phyloP scores from a whole-genome alignment of 371 early-diverging fungal genomes.

The Mortierella polycephala region DNA sequence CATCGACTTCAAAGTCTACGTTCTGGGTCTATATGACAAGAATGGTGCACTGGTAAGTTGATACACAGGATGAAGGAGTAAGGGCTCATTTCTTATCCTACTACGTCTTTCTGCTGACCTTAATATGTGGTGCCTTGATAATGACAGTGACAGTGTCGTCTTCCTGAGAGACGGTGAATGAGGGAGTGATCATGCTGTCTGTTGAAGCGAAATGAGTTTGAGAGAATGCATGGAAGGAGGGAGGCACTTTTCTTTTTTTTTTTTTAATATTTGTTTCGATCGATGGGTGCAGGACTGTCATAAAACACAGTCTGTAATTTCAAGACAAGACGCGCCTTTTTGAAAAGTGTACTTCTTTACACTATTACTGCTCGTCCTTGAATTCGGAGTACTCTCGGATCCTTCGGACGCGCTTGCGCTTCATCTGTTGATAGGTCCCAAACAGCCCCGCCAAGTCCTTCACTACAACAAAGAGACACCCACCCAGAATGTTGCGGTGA shows the following conservation, averaged over 20 bases:
- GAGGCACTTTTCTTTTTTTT: background rate
- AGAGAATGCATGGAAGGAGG: background rate
- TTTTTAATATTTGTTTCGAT: background rate
- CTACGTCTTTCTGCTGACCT: conserved; percentile 51
- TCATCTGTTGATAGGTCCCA: conserved; percentile 50
- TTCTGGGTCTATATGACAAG: conserved; percentile 74
- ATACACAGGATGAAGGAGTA: background rate
- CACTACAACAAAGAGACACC: conserved; percentile 67
- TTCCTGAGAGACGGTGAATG: conserved; percentile 85
- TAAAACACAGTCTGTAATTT: too few relatives aligned
- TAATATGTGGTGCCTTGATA: conserved; percentile 87
- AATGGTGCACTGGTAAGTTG: background rate
- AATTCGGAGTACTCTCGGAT: conserved; percentile 52
- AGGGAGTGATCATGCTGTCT: conserved; percentile 90
- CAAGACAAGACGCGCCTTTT: background rate
- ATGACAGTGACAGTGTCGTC: conserved; percentile 74
- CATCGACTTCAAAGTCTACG: conserved; percentile 83
- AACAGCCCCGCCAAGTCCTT: conserved; percentile 57
- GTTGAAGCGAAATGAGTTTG: background rate
- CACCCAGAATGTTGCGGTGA: conserved; percentile 68
- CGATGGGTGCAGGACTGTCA: too few relatives aligned
- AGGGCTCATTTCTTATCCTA: background rate
- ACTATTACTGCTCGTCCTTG: conserved; percentile 37
- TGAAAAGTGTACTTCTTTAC: background rate
- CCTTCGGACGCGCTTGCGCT: conserved; percentile 48